Evolutionary conservation across 2,329 filamentous ascomycete species (phyloP), one percentile per base, ranked within the genome.

Genomic region (Fusarium sp.): DNA sequence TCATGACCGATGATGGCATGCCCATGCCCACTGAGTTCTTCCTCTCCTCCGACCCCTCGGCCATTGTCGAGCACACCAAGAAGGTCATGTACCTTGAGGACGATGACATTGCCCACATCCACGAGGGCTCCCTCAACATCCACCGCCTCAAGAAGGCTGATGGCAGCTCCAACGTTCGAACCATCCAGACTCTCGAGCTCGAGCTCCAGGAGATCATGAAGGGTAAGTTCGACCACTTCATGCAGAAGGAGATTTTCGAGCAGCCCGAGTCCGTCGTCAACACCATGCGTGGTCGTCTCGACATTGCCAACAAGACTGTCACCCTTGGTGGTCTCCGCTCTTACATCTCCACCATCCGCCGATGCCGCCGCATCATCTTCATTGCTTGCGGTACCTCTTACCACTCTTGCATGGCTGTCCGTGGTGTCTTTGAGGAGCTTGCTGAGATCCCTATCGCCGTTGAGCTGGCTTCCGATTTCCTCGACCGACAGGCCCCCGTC

Each of bases 121-220:
- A 98, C 85, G 96, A 99, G 84, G 96, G 96, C 63, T 97, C 96
- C 73, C 90, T 99, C 76, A 98, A 99, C 88, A 99, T 99, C 77
- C 96, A 99, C 88, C 93, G 96, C 79, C 88, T 98, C 75, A 94
- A 93, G 84, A 98, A 98, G 90, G 92, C 94, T 75, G 95, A 98
- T 80, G 95, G 95, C 74, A 94, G 92, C 79, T 97, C 93, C 83
- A 98, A 98, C 79, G 94, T 98, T 75, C 94, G 96, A 80, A 93
- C 93, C 76, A 99, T 99, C 81, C 96, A 99, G 88, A 99, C 96
- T 57, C 89, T 99, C 58, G 96, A 99, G 87, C 92, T 99, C 50
- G 94, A 99, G 87, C 91, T 99, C 71, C 96, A 99, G 86, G 94
- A 99, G 86, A 99, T 99, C 84, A 99, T 99, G 96, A 99, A 99